Evolutionary conservation across 2,329 filamentous ascomycete species (phyloP).

Genomic region (Coleophoma crateriformis): DNA sequence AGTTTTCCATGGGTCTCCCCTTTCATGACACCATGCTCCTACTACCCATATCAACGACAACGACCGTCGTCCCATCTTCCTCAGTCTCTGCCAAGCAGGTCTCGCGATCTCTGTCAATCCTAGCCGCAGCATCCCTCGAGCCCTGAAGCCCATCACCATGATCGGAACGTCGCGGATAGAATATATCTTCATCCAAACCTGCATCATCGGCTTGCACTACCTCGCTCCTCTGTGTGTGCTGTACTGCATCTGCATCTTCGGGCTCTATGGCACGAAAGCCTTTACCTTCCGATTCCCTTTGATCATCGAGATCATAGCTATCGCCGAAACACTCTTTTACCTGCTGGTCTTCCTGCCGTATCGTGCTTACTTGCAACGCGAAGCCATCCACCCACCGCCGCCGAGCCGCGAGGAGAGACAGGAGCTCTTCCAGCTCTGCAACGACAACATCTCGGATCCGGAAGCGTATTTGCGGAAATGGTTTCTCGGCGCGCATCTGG

Average conservation of each 20-base stretch:
- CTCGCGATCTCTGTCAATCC: not conserved
- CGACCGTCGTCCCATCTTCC: not conserved
- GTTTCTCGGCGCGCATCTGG: slow-evolving; percentile 47
- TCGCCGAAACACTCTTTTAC: slow-evolving; percentile 49
- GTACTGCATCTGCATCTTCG: slow-evolving; percentile 31
- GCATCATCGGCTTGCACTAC: slow-evolving; percentile 40
- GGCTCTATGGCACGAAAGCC: slow-evolving; percentile 25
- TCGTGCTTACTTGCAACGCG: slow-evolving; percentile 42
- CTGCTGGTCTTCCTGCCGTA: slow-evolving; percentile 46
- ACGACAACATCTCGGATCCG: slow-evolving; percentile 44
- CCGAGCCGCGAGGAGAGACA: slow-evolving; percentile 38
- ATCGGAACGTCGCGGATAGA: slow-evolving; percentile 26
- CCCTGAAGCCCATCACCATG: slow-evolving; percentile 17
- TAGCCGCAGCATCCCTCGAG: not conserved
- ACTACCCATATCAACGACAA: too few relatives aligned
- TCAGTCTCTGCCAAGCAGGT: not conserved
- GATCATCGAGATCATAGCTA: slow-evolving; percentile 33
- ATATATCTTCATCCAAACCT: slow-evolving; percentile 35
- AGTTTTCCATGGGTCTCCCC: too few relatives aligned
- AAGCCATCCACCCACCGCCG: slow-evolving; percentile 42
- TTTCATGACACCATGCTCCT: too few relatives aligned
- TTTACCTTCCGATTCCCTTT: slow-evolving; percentile 22
- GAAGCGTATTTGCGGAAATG: slow-evolving; percentile 49
- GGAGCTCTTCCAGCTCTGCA: slow-evolving; percentile 44
- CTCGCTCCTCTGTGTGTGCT: slow-evolving; percentile 43